Conservation (phyloP, 305 asterid genomes). For the Fraxinus sp. region DNA sequence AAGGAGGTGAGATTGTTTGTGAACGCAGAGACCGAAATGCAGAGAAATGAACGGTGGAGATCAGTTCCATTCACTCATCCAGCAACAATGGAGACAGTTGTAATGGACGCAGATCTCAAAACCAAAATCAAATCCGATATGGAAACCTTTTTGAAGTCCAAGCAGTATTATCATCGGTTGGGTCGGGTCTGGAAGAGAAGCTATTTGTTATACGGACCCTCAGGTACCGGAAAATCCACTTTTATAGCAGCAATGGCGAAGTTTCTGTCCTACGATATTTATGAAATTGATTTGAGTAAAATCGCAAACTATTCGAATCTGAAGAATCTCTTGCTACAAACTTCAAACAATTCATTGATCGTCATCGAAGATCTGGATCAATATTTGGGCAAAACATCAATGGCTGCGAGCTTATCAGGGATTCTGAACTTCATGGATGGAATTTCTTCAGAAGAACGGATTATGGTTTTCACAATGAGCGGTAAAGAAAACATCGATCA, state of each 20-base stretch:
- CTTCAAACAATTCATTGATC: constrained; percentile 62
- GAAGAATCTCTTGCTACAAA: constrained; percentile 65
- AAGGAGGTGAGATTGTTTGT: constrained; percentile 62
- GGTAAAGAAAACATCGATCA: constrained; percentile 61
- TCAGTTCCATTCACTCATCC: constrained; percentile 71
- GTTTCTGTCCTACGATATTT: constrained; percentile 60
- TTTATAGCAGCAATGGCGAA: constrained; percentile 79
- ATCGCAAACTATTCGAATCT: constrained; percentile 69
- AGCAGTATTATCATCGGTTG: constrained; percentile 69
- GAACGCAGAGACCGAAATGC: constrained; percentile 48
- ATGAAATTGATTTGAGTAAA: constrained; percentile 65
- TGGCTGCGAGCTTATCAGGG: constrained; percentile 65
- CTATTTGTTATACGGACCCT: constrained; percentile 67
- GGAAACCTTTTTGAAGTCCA: constrained; percentile 65
- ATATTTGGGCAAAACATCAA: constrained; percentile 43
- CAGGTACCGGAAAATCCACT: constrained; percentile 89
- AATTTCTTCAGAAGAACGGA: constrained; percentile 69
- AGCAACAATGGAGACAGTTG: constrained; percentile 70
- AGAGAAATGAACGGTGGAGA: constrained; percentile 68
- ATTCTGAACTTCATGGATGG: constrained; percentile 91
- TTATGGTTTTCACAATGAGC: constrained; percentile 81
- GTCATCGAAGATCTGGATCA: constrained; percentile 89
- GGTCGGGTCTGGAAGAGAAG: constrained; percentile 93
- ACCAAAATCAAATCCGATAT: constrained; percentile 67
- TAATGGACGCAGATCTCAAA: constrained; percentile 82